These are phyloP conservation scores for Tolypocladium nubicola DNA, from an alignment of 2,329 filamentous ascomycete species.

Conservation along the genomic window DNA sequence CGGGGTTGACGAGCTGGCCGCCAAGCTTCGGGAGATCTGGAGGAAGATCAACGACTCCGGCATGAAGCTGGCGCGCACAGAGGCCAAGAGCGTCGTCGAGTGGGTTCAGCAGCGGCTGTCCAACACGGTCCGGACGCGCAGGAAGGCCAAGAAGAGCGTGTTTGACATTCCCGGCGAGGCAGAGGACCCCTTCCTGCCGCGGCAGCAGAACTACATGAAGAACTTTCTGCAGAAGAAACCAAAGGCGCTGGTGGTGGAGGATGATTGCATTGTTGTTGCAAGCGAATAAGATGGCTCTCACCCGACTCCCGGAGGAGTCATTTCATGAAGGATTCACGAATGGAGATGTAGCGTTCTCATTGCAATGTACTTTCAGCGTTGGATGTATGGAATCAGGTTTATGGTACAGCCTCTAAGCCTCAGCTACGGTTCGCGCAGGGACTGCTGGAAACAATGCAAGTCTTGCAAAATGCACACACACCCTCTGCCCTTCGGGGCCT, in stretches of 20 bases:
- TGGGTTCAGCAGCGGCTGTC: conserved; percentile 63
- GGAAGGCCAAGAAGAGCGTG: conserved; percentile 40
- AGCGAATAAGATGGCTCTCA: neutral
- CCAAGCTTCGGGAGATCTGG: conserved; percentile 45
- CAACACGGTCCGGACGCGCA: conserved; percentile 58
- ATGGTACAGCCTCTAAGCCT: conserved; percentile 24
- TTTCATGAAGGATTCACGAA: neutral
- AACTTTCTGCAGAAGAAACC: conserved; percentile 28
- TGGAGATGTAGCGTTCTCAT: neutral
- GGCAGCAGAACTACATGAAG: conserved; percentile 39
- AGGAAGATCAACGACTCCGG: conserved; percentile 63
- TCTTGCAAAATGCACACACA: conserved; percentile 9
- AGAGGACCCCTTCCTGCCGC: conserved; percentile 28
- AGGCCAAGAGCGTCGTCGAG: conserved; percentile 69
- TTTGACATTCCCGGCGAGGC: conserved; percentile 28
- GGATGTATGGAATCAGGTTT: neutral
- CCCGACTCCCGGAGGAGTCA: neutral
- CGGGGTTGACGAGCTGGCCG: conserved; percentile 56
- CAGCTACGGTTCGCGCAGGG: conserved; percentile 11
- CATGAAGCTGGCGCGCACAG: conserved; percentile 59
- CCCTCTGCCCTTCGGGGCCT: neutral
- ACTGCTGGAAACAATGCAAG: conserved; percentile 14
- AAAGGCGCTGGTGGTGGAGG: conserved; percentile 1
- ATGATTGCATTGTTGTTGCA: conserved; percentile 12
- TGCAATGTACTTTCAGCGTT: neutral